Percentiles rank a stretch among this genome's conserved stretches.
Conservation (phyloP, 2,329 filamentous ascomycete species). For the Neonectria hederae region DNA sequence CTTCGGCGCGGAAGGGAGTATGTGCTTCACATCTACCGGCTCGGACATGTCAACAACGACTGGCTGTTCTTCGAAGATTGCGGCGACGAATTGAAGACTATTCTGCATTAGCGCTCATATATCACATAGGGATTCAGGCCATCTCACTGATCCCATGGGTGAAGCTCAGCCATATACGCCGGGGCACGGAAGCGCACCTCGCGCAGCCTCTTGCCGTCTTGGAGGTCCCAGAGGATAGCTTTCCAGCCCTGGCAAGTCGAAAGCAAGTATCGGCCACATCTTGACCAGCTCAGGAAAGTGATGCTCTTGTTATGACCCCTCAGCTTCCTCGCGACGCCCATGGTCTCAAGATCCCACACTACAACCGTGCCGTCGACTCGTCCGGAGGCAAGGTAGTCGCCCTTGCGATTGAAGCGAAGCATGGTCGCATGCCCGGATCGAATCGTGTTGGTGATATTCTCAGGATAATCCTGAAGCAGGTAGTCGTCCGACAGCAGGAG, state of each 20-base stretch:
- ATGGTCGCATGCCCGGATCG: conserved; percentile 74
- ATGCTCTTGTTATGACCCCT: conserved; percentile 94
- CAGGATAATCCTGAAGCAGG: conserved; percentile 83
- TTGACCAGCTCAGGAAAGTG: conserved; percentile 94
- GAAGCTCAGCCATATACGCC: conserved; percentile 94
- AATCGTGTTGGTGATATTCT: conserved; percentile 87
- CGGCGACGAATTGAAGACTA: conserved; percentile 86
- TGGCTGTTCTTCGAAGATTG: conserved; percentile 92
- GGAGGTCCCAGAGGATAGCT: conserved; percentile 93
- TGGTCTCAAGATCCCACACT: conserved; percentile 97
- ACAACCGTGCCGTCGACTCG: conserved; percentile 94
- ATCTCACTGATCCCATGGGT: conserved; percentile 84
- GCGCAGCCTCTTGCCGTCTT: conserved; percentile 73
- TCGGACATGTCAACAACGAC: conserved; percentile 84
- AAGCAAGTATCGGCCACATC: conserved; percentile 88
- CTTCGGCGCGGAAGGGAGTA: conserved; percentile 83
- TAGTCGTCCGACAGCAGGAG: conserved; percentile 69
- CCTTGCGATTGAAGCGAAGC: conserved; percentile 89
- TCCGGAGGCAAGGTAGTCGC: conserved; percentile 93
- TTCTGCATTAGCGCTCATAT: conserved; percentile 33
- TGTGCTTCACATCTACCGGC: conserved; percentile 75
- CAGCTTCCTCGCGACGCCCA: conserved; percentile 93
- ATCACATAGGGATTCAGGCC: neutral
- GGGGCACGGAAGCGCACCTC: conserved; percentile 92
- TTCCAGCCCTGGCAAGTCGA: conserved; percentile 97